Base-by-base conservation (phyloP, 2,329 filamentous ascomycete genomes). In the Tolypocladium tundrense region DNA sequence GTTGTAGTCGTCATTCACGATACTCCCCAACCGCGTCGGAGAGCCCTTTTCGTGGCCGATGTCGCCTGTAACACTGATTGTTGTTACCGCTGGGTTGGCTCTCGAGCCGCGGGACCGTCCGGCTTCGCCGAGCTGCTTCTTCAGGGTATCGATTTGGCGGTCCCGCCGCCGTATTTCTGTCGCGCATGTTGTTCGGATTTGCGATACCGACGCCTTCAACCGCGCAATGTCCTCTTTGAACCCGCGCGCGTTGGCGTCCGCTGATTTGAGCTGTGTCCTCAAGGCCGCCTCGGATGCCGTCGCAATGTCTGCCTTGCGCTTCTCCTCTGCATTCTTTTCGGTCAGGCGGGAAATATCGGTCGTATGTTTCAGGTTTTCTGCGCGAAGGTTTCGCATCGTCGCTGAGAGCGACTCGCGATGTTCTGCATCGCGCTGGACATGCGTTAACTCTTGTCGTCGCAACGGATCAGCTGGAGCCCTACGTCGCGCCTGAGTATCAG, bases 131-230 rank as follows among this genome's bases (percentile, higher is more conserved):
- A 97, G 79, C 69, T 96, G 91, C 64, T 87, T 88, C 77, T 97
- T 97, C 62, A 99, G 78, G 45, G 86, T 86, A 62, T 96, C 89
- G 62, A 97, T 87, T 72, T 96, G 90, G 51, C 91, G 79, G 69
- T 99, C 94, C 48, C 93, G 85, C 68, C 95, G 93, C 60, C 93
- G 86, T 52, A 97, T 84, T 68, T 99, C 94, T 63, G 91, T 96
- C 54, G 91, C 87, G 72, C 92, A 97, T 62, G 92, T 87, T 8
- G 88, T 84, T 60, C 93, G 86, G 2, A 94, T 88, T 72, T 97
- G 93, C 37, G 88, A 83, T 2, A 96, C 85, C 3, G 89, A 83
- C 0, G 85, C 80, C 70, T 93, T 95, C 71, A 93, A 84, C 55
- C 88, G 86, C 31, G 84, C 80, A 62, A 92, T 82, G 68, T 97